These are phyloP conservation scores for Lepraria neglecta DNA, from an alignment of 495 filamentous ascomycete species.

Conservation along the genomic window DNA sequence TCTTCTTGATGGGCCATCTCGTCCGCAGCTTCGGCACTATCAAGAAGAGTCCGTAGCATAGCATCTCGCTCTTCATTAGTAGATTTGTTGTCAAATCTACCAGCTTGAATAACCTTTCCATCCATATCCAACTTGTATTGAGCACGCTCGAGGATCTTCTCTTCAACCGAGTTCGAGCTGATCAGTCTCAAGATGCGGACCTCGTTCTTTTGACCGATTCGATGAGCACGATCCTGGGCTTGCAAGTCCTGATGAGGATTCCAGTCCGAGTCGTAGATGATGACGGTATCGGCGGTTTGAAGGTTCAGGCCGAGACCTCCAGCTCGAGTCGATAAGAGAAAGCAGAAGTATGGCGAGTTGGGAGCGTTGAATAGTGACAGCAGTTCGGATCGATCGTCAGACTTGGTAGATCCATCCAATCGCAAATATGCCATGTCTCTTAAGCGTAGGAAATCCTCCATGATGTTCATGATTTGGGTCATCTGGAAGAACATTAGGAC, in stretches of 20 bases:
- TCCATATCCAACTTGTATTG: conserved; percentile 99
- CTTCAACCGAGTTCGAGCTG: conserved; percentile 93
- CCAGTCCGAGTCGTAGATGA: conserved; percentile 99
- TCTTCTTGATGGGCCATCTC: conserved; percentile 75
- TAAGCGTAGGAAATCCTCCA: conserved; percentile 94
- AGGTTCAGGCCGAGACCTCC: conserved; percentile 95
- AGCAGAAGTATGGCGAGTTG: conserved; percentile 89
- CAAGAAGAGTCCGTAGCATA: conserved; percentile 83
- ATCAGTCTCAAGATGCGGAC: conserved; percentile 93
- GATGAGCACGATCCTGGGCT: conserved; percentile 98
- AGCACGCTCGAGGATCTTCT: conserved; percentile 95
- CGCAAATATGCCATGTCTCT: conserved; percentile 78
- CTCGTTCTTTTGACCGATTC: conserved; percentile 99
- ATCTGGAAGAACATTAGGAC: conserved; percentile 99
- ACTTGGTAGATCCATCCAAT: conserved; percentile 92
- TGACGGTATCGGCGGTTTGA: conserved; percentile 96
- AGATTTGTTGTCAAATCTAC: conserved; percentile 99
- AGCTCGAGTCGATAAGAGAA: conserved; percentile 96
- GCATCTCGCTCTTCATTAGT: conserved; percentile 97
- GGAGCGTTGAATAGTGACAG: conserved; percentile 84
- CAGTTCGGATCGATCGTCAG: conserved; percentile 90
- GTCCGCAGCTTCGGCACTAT: conserved; percentile 81
- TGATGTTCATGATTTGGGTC: conserved; percentile 99
- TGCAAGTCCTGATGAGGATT: conserved; percentile 99
- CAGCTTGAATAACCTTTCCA: conserved; percentile 97